Percentiles rank a stretch among this genome's conserved stretches.
These are phyloP conservation scores for Hibiscus trionum DNA, from an alignment of 345 rosid species.

Conservation along the genomic window DNA sequence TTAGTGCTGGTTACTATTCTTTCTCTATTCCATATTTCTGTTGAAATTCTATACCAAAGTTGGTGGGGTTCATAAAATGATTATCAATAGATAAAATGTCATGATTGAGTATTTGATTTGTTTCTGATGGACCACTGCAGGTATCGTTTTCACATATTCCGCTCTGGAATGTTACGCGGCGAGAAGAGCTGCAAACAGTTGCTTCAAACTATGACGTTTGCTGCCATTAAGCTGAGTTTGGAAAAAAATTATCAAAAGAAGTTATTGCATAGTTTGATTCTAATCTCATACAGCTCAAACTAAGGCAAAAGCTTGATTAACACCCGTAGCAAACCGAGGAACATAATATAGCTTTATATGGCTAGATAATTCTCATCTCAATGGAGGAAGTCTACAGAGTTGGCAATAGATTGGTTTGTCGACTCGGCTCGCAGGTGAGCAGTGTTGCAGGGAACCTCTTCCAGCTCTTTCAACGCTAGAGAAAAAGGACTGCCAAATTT, in stretches of 20 bases:
- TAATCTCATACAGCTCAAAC: constrained; percentile 17
- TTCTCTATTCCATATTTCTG: constrained; percentile 6
- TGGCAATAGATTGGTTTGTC: constrained; percentile 24
- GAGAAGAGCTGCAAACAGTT: constrained; percentile 17
- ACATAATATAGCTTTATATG: constrained; percentile 8
- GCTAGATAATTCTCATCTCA: constrained; percentile 22
- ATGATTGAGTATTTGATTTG: constrained; percentile 23
- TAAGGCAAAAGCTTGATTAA: constrained; percentile 10
- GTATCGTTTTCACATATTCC: constrained; percentile 26
- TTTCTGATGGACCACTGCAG: constrained; percentile 30
- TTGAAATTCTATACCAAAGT: constrained; percentile 10
- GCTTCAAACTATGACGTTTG: constrained; percentile 1
- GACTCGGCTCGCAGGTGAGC: constrained; percentile 39
- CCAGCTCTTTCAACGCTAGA: constrained; percentile 38
- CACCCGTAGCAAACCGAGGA: constrained; percentile 18
- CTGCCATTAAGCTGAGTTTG: background rate
- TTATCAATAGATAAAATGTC: constrained; percentile 17
- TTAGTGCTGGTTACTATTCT: background rate
- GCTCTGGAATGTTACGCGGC: constrained; percentile 26
- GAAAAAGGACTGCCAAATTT: constrained; percentile 40
- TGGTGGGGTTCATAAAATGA: constrained; percentile 26
- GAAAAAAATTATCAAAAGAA: constrained; percentile 16
- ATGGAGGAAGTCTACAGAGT: constrained; percentile 37
- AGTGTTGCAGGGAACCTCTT: constrained; percentile 43
- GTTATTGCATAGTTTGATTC: constrained; percentile 27